Percentiles rank a stretch among this genome's conserved stretches.
Conservation (phyloP, 805 yeast species). For the Zygotorulaspora chibaensis region DNA sequence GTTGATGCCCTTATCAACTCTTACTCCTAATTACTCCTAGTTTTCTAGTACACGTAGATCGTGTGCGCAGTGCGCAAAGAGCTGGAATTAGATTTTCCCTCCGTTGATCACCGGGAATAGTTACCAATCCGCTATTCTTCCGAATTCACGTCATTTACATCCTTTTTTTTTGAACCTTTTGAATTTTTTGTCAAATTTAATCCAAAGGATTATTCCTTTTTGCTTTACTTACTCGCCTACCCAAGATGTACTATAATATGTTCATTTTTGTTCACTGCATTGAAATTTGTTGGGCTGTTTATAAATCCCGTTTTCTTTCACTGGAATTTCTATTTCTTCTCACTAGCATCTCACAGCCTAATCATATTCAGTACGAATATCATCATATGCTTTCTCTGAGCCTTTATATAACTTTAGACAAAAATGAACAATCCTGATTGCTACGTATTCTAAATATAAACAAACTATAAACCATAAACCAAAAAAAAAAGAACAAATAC, state of each 20-base stretch:
- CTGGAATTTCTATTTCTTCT: too few species aligned
- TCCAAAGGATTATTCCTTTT: too few species aligned
- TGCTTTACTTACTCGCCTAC: not conserved
- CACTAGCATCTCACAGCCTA: not conserved
- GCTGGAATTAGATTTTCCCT: not conserved
- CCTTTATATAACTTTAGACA: not conserved
- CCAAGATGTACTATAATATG: not conserved
- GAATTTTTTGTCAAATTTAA: not conserved
- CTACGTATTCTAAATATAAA: not conserved
- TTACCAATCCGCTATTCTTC: not conserved
- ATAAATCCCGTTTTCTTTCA: too few species aligned
- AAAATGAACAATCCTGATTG: not conserved
- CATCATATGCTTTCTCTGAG: not conserved
- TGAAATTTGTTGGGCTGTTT: too few species aligned
- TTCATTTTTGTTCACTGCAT: not conserved
- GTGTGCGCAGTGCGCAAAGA: conserved; percentile 19
- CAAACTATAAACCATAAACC: not conserved
- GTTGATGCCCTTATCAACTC: not conserved
- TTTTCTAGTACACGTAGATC: conserved; percentile 13
- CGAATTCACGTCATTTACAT: not conserved
- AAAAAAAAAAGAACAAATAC: too few species aligned
- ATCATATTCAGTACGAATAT: not conserved
- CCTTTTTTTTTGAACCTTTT: not conserved
- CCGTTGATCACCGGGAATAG: not conserved
- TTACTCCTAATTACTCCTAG: not conserved